These are phyloP conservation scores for Boletus semigastroideus DNA, from an alignment of 1,284 basidiomycete genomes.

Conservation along the genomic window DNA sequence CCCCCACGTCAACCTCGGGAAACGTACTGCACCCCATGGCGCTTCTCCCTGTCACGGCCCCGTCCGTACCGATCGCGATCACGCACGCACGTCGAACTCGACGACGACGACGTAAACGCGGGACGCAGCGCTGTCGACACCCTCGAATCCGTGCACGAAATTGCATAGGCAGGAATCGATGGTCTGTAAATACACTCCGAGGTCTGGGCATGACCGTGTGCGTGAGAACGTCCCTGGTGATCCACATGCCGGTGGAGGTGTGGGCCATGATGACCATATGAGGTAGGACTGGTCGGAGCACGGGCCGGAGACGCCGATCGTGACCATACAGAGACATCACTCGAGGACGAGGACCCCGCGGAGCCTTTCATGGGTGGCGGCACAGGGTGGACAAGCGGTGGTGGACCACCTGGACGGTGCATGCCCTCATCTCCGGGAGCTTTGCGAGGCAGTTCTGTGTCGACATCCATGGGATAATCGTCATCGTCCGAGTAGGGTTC, in stretches of 20 bases:
- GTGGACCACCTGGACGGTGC: neutral
- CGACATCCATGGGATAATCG: slow-evolving; percentile 29
- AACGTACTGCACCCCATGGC: slow-evolving; percentile 8
- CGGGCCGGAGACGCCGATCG: slow-evolving; percentile 31
- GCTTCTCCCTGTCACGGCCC: slow-evolving; percentile 18
- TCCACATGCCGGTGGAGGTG: slow-evolving; percentile 19
- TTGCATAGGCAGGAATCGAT: slow-evolving; percentile 32
- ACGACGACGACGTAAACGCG: slow-evolving; percentile 24
- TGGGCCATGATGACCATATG: slow-evolving; percentile 9
- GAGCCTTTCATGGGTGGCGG: slow-evolving; percentile 13
- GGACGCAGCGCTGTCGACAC: slow-evolving; percentile 34
- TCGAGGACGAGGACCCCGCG: slow-evolving; percentile 22
- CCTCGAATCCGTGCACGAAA: slow-evolving; percentile 33
- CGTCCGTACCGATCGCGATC: slow-evolving; percentile 24
- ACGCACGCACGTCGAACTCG: slow-evolving; percentile 17
- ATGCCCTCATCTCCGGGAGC: slow-evolving; percentile 12
- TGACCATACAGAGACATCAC: slow-evolving; percentile 28
- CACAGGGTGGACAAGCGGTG: slow-evolving; percentile 2
- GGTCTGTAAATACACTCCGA: slow-evolving; percentile 31
- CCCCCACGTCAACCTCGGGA: slow-evolving; percentile 11
- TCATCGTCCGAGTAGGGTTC: slow-evolving; percentile 31
- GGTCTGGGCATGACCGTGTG: slow-evolving; percentile 3
- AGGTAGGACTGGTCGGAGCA: slow-evolving; percentile 1
- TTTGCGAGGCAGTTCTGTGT: slow-evolving; percentile 14
- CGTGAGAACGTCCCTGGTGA: slow-evolving; percentile 16